Percentiles rank a stretch among this genome's conserved stretches.
phyloP scores from a whole-genome alignment of 2,329 filamentous ascomycete genomes.

The Colletotrichum ledebouriae region DNA sequence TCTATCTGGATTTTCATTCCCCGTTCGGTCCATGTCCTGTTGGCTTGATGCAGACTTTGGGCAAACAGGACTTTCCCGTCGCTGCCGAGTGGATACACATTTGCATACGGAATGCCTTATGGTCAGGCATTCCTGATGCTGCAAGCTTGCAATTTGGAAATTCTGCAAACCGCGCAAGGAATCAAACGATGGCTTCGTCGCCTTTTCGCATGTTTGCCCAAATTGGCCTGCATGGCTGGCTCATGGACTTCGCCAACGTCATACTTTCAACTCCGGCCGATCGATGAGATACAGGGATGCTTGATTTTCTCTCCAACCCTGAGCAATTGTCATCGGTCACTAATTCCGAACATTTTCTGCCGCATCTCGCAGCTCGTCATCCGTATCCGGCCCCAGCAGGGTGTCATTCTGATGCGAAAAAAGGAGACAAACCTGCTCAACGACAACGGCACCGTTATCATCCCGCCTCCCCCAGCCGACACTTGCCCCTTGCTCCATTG shows the following conservation, averaged over 20 bases:
- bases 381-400: not conserved
- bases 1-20: too few species aligned
- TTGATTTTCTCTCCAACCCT: not conserved
- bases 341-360: not conserved
- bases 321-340: not conserved
- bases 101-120: too few species aligned
- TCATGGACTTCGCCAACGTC: not conserved
- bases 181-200: too few species aligned
- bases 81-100: too few species aligned
- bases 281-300: constrained; percentile 8
- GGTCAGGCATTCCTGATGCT: too few species aligned
- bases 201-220: too few species aligned
- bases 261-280: not conserved
- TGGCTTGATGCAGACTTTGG: too few species aligned
- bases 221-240: not conserved
- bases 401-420: not conserved
- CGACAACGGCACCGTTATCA: not conserved
- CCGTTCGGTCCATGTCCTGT: too few species aligned
- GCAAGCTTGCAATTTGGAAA: too few species aligned
- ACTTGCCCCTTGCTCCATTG: not conserved
- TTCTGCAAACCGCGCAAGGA: too few species aligned
- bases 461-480: not conserved
- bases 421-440: not conserved
- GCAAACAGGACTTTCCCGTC: too few species aligned
- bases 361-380: not conserved